Conservation (phyloP, 306 rosid genomes). For the Rubus idaeus region DNA sequence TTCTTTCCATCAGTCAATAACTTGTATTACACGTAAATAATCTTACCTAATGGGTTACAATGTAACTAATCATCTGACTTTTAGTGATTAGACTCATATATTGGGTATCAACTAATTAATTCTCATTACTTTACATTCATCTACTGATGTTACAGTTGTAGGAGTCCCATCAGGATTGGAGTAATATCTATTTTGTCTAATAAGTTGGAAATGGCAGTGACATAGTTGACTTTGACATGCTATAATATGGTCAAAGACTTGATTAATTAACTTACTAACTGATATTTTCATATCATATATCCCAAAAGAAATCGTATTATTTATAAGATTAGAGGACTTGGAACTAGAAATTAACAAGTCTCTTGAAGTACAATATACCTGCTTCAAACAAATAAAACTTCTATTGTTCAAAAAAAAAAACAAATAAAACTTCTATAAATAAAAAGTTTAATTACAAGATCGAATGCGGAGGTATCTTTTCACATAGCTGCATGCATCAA, state of each 20-base stretch:
- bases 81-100: slow-evolving; percentile 10
- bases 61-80: slow-evolving; percentile 45
- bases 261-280: not conserved
- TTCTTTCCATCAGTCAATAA: slow-evolving; percentile 21
- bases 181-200: slow-evolving; percentile 6
- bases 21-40: slow-evolving; percentile 50
- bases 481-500: not conserved
- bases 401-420: no score
- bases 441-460: slow-evolving; percentile 12
- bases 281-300: not conserved
- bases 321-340: not conserved
- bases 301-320: not conserved
- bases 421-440: not conserved
- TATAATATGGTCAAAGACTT: slow-evolving; percentile 14
- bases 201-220: slow-evolving; percentile 31
- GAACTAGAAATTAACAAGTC: not conserved
- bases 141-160: slow-evolving; percentile 26
- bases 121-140: slow-evolving; percentile 3
- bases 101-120: slow-evolving; percentile 10
- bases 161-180: slow-evolving; percentile 24
- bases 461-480: slow-evolving; percentile 4
- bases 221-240: slow-evolving; percentile 39
- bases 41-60: slow-evolving; percentile 34
- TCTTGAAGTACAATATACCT: not conserved
- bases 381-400: no score